Evolutionary conservation across 345 rosid genomes (phyloP).

Genomic region (Aquilaria yunnanensis): DNA sequence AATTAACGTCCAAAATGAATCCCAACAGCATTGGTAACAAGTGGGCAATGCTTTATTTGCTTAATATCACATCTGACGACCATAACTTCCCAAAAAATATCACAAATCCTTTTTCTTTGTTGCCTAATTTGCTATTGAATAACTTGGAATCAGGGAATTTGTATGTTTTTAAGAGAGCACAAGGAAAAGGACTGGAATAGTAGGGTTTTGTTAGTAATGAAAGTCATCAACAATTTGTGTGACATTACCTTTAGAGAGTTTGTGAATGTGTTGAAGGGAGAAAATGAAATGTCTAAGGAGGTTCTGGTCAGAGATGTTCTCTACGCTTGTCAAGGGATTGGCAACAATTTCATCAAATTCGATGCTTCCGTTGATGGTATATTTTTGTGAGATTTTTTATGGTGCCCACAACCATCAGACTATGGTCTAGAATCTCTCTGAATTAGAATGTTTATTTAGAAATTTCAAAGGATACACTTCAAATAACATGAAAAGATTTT

Average conservation of each 20-base stretch:
- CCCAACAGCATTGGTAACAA: constrained; percentile 83
- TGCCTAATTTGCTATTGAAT: constrained; percentile 49
- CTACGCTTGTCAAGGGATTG: constrained; percentile 91
- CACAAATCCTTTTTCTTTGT: constrained; percentile 31
- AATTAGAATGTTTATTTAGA: constrained; percentile 91
- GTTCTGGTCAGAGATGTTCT: constrained; percentile 82
- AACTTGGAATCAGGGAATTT: constrained; percentile 25
- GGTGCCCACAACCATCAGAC: constrained; percentile 62
- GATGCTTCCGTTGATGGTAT: constrained; percentile 62
- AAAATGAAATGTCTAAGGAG: constrained; percentile 87
- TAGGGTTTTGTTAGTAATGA: constrained; percentile 65
- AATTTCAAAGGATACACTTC: constrained; percentile 74
- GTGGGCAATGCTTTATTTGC: constrained; percentile 89
- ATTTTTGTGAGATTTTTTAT: constrained; percentile 46
- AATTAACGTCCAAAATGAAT: constrained; percentile 76
- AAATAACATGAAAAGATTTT: constrained; percentile 61
- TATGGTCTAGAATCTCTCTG: constrained; percentile 77
- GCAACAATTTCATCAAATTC: constrained; percentile 77
- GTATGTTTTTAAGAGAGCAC: constrained; percentile 23
- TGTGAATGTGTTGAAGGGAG: constrained; percentile 61
- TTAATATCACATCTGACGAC: constrained; percentile 72
- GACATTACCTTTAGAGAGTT: constrained; percentile 79
- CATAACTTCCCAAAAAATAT: constrained; percentile 29
- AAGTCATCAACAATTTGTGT: constrained; percentile 73
- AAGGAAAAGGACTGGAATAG: constrained; percentile 45